phyloP scores from a whole-genome alignment of 148 eudicot genomes.

The Arbutus unedo region DNA sequence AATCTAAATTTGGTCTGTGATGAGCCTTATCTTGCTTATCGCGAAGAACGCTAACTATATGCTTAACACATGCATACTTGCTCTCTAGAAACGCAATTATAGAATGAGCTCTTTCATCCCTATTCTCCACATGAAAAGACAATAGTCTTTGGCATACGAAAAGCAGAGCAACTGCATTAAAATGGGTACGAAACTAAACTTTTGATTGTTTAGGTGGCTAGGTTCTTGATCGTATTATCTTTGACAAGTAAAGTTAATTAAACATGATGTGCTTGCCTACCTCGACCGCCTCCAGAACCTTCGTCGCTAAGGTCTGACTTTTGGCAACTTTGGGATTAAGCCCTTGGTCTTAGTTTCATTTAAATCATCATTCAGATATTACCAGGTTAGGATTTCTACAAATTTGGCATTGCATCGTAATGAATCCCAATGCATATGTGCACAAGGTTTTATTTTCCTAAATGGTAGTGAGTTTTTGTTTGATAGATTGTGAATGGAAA shows the following conservation, averaged over 20 bases:
- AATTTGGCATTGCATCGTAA: not conserved
- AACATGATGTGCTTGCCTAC: too few species aligned
- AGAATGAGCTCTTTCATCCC: too few species aligned
- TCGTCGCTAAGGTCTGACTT: not conserved
- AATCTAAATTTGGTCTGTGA: not conserved
- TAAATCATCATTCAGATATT: not conserved
- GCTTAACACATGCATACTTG: too few species aligned
- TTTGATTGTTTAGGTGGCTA: not conserved
- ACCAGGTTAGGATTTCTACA: not conserved
- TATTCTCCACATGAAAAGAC: too few species aligned
- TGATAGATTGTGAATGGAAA: constrained; percentile 64
- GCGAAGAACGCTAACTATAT: too few species aligned
- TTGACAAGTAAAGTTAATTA: too few species aligned
- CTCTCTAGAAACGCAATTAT: too few species aligned
- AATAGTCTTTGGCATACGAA: too few species aligned
- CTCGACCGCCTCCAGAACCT: too few species aligned
- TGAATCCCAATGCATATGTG: not conserved
- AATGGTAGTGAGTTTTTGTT: constrained; percentile 10
- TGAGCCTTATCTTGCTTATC: too few species aligned
- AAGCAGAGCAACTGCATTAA: too few species aligned
- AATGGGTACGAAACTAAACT: too few species aligned
- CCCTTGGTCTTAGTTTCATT: not conserved
- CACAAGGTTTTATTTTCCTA: not conserved
- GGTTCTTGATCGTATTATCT: not conserved
- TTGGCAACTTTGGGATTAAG: not conserved